Conservation (phyloP, 352 stramenopile genomes). For the Phytopythium oedochilum region DNA sequence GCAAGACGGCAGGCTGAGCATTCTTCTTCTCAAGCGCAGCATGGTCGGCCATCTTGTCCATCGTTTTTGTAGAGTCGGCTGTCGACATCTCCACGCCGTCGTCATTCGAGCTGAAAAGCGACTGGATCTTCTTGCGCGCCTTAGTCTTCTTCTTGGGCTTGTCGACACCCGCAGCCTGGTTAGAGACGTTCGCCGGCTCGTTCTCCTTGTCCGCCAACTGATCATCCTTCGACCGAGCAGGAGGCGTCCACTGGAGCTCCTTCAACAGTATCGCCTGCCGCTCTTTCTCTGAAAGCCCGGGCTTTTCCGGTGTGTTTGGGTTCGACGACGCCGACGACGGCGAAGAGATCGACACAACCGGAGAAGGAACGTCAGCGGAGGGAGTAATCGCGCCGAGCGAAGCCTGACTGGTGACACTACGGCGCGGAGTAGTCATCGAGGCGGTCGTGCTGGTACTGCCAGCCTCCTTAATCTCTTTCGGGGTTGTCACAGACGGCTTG, state of each 20-base stretch:
- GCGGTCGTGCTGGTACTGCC: neutral
- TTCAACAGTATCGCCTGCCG: constrained; percentile 35
- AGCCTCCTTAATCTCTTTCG: neutral
- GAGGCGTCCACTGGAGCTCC: constrained; percentile 55
- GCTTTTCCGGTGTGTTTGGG: constrained; percentile 56
- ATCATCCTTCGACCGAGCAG: neutral
- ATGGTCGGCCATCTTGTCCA: neutral
- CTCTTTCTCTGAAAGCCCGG: constrained; percentile 24
- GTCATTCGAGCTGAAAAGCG: constrained; percentile 20
- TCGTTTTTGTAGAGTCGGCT: neutral
- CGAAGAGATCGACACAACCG: constrained; percentile 69
- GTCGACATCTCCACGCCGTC: neutral
- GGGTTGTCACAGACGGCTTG: constrained; percentile 1
- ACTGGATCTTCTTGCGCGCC: constrained; percentile 8
- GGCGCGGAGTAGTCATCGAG: constrained; percentile 35
- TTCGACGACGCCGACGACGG: constrained; percentile 55
- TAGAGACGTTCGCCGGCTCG: neutral
- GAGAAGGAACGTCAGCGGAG: constrained; percentile 34
- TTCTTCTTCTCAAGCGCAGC: constrained; percentile 4
- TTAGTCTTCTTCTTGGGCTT: constrained; percentile 16
- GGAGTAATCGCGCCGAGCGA: constrained; percentile 6
- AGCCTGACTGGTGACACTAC: neutral
- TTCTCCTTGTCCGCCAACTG: constrained; percentile 1
- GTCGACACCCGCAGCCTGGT: neutral
- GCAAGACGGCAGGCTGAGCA: neutral